A percentile compares a stretch with the other conserved stretches of the same genome.
These are phyloP conservation scores for Aphanocladium album DNA, from an alignment of 2,329 filamentous ascomycete genomes.

Conservation along the genomic window DNA sequence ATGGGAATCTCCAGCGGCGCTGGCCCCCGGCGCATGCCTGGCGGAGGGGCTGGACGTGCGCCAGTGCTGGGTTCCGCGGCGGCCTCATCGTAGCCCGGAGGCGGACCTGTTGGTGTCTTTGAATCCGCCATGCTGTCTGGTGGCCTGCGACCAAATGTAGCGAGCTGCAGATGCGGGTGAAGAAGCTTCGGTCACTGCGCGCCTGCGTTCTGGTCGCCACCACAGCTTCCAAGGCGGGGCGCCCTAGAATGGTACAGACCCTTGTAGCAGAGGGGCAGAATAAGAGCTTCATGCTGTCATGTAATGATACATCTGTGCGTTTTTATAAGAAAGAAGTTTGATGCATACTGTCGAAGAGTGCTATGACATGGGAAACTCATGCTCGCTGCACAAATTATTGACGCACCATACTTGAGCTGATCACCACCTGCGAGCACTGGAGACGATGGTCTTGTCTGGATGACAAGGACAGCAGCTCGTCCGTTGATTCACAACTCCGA, in stretches of 20 bases:
- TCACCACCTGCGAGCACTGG: no score
- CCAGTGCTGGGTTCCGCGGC: constrained; percentile 31
- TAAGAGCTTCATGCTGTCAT: background rate
- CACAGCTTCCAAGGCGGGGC: constrained; percentile 6
- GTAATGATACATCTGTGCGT: background rate
- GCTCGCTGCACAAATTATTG: no score
- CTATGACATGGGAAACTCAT: no score
- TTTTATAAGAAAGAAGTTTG: no score
- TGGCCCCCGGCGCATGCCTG: constrained; percentile 45
- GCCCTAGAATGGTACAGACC: background rate
- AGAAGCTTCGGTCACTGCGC: background rate
- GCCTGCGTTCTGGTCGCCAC: background rate
- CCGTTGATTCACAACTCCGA: no score
- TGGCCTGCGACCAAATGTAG: constrained; percentile 20
- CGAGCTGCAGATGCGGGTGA: constrained; percentile 1
- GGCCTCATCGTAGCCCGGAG: constrained; percentile 42
- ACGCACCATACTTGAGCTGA: no score
- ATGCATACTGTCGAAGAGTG: no score
- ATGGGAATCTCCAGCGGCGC: constrained; percentile 73
- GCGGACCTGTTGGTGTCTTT: constrained; percentile 22
- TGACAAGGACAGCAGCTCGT: no score
- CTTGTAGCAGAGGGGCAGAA: background rate
- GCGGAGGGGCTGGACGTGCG: constrained; percentile 19
- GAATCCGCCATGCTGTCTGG: constrained; percentile 28
- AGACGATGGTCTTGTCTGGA: no score